These are phyloP conservation scores for Nicotiana undulata DNA, from an alignment of 257 asterid species.

Conservation along the genomic window DNA sequence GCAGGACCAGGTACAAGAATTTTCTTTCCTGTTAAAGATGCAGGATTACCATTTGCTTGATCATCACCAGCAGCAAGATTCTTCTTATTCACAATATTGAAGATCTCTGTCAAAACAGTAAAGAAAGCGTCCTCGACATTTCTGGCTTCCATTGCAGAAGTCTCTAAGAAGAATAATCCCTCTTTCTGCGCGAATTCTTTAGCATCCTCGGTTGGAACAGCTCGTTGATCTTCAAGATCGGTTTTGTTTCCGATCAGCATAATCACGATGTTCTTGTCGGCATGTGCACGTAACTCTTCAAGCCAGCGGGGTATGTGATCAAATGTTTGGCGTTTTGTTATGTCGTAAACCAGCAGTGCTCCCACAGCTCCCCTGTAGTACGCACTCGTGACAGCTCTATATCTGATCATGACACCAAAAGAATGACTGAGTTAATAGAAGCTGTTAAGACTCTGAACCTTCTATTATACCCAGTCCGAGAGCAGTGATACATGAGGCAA, in stretches of 20 bases:
- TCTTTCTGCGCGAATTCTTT: constrained; percentile 67
- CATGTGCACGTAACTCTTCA: constrained; percentile 39
- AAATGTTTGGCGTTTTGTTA: constrained; percentile 60
- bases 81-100: constrained; percentile 56
- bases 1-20: constrained; percentile 60
- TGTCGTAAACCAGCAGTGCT: constrained; percentile 70
- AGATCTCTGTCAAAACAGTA: constrained; percentile 60
- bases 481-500: neutral
- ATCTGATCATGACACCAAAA: constrained; percentile 30
- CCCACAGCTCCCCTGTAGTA: constrained; percentile 83
- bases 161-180: constrained; percentile 65
- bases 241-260: constrained; percentile 68
- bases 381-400: constrained; percentile 82
- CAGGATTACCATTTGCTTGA: constrained; percentile 47
- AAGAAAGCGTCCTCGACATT: constrained; percentile 65
- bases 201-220: constrained; percentile 70
- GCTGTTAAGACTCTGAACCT: neutral
- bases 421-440: neutral
- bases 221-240: constrained; percentile 60
- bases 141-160: constrained; percentile 61
- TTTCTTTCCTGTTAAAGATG: constrained; percentile 53
- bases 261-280: constrained; percentile 64
- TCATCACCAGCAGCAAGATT: constrained; percentile 46
- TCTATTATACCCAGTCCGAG: neutral
- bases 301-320: constrained; percentile 88